phyloP scores from a whole-genome alignment of 805 yeast species.

The Babjeviella inositovora region DNA sequence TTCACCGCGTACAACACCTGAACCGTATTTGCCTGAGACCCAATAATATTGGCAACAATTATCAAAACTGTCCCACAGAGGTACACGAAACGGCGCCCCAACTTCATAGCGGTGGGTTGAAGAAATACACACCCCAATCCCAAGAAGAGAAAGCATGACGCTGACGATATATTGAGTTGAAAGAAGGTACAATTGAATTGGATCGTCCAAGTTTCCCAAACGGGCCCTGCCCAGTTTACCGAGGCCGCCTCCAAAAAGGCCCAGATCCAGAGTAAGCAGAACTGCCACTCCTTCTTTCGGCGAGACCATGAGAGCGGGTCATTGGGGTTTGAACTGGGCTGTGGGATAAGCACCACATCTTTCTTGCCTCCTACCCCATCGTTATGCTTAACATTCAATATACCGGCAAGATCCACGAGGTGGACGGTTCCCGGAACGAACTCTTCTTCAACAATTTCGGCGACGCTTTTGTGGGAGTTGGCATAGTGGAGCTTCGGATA shows the following conservation, averaged over 20 bases:
- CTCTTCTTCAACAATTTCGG: conserved; percentile 9
- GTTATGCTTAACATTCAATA: conserved; percentile 11
- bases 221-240: conserved; percentile 7
- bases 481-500: no score
- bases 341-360: conserved; percentile 40
- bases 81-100: conserved; percentile 19
- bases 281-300: conserved; percentile 25
- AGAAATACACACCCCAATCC: conserved; percentile 18
- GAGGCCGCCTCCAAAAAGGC: conserved; percentile 8
- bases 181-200: conserved; percentile 1
- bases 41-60: conserved; percentile 5
- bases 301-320: conserved; percentile 56
- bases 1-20: conserved; percentile 10
- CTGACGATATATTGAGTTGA: conserved; percentile 10
- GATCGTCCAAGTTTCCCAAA: conserved; percentile 6
- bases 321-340: conserved; percentile 52
- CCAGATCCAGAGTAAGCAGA: conserved; percentile 3
- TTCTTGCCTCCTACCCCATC: conserved; percentile 11
- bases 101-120: conserved; percentile 19
- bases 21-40: conserved; percentile 7
- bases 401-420: conserved; percentile 24
- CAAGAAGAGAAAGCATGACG: conserved; percentile 18
- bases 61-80: conserved; percentile 11
- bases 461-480: not conserved
- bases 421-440: conserved; percentile 35